Base-by-base conservation (phyloP, 169 alveolate genomes). In the Cryptosporidium ryanae region DNA sequence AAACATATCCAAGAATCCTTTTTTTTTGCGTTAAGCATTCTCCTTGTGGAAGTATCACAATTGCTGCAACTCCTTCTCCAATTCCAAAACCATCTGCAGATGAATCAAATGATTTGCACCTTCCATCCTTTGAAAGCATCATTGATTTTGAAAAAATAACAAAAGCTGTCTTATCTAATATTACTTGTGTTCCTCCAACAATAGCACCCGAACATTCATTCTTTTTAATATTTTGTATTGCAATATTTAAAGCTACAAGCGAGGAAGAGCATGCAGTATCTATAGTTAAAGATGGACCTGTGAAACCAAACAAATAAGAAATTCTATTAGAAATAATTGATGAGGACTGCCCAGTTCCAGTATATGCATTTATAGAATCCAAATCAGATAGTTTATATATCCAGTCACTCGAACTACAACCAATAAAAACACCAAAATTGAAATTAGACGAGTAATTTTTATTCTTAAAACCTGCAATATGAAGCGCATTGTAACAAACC, bases 31-130 rank as follows among this genome's bases (percentile, higher is more conserved):
- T 55, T 0, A 43, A 34, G 2, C 76, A 55, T 46, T 57, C 84
- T 8, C 32, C 27, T 32, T 76, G 50, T 10, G 92, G 92, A 17
- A 68, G 55, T 21, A 92, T 64, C 2, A 87, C 84, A 54, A 89
- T 66, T 52, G 92, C 90, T n/a, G 91, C 92, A 43, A 66, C 84
- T 12, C 92, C 94, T 54, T 93, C 95, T 13, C 95, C 95, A 7
- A 93, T 82, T 21, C 91, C 92, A 59, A 89, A 91, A 25, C 95
- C 95, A 29, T 84, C 90, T 13, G 95, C 95, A 31, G 84, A 65
- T 25, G 66, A 46, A 57, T 93, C 95, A 55, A 93, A 93, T 17
- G 95, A 89, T 63, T 83, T 89, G 63, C 95, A 93, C 49, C 93
- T 66, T 27, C 95, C 94, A 17, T 90, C 93, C n/a, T 46, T 65